Evolutionary conservation across 139 green algal genomes (phyloP), one percentile per base, ranked within the genome.

Genomic region (Chlamydomonas schloesseri): DNA sequence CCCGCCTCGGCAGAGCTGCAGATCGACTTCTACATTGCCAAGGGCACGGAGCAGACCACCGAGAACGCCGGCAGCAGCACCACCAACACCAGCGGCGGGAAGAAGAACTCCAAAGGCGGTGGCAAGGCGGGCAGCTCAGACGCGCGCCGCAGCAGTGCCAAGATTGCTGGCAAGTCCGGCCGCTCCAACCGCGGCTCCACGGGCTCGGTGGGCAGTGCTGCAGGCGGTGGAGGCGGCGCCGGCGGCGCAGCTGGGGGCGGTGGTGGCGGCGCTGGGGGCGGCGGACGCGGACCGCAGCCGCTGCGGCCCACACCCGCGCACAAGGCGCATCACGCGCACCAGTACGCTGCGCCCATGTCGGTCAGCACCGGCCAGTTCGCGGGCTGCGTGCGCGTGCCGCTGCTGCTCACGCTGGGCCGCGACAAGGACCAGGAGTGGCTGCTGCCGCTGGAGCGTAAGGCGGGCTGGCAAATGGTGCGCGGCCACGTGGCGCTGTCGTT

Each of bases 321-420:
- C 6, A 50, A 50, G 42, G 8, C 42, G 42, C 42, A 50, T 8
- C 42, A 50, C 42, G 5, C 42, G 42, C 42, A 50, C 42, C 42
- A 50, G 6, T 50, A 50, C 42, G 5, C 42, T 8, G 11, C 42
- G 28, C 71, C 50, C 67, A 15, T 89, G 88, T 14, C 83, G 89
- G 69, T 71, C 53, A 87, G 55, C 26, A 80, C 91, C 71, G 92
- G 92, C 3, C 68, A 81, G 36, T 89, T 91, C 50, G 50, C 85
- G 68, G 88, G 85, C 31, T 87, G 71, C 21, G 77, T 92, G 20
- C 90, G 94, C 83, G 84, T 97, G 73, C 92, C 95, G 31, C 87
- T 97, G 71, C 57, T 90, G 31, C 90, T 95, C 8, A 97, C 95
- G 31, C 82, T 97, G 58, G 81, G 69, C 8, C 53, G 68, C 23